Base-by-base conservation (phyloP, 805 yeast species). In the Wickerhamiella parazyma region DNA sequence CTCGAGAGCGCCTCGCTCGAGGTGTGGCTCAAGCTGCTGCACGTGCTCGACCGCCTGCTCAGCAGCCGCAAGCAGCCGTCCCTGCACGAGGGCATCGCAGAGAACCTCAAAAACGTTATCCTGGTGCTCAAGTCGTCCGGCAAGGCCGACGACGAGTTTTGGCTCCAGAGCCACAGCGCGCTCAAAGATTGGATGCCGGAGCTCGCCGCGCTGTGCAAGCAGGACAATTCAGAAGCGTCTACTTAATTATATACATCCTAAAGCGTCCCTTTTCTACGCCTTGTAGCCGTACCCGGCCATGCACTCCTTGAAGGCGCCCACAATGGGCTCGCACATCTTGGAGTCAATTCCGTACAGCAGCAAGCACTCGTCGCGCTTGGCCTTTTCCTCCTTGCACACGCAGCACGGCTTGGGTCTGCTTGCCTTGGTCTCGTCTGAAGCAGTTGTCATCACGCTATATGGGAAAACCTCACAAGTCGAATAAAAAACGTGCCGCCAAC, bases 361-460 rank as follows among this genome's bases (percentile, higher is more conserved):
- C 45, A 89, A 66, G 60, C 97, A 91, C 56, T 86, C 87, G 56
- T 89, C 98, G 57, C 97, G 73, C 19, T 65, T 60, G 48, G 79
- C 71, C 64, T 85, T 85, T 57, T 85, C 85, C 26, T 80, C 81
- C 53, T 78, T 73, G 63, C 97, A 91, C 18, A 89, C 97, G 58
- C 97, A 89, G 64, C 98, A 89, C 47, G 98, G 96, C 65, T 87
- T 89, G 51, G 94, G 94, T 58, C 84, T 79, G 31, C 46, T 10
- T 10, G 16, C 31, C 31, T 10, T 11, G 14, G 5, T 11, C 16
- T n/a, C 31, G n/a, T 4, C 14, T 7, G 6, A n/a, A n/a, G n/a
- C 31, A 11, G 4, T 26, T 11, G 31, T 28, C 31, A 28, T 28
- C 31, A 10, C 17, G 16, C n/a, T n/a, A n/a, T n/a, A 53, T 53